Evolutionary conservation across 1,284 basidiomycete genomes (phyloP).

Genomic region (Fomitopsis betulina): DNA sequence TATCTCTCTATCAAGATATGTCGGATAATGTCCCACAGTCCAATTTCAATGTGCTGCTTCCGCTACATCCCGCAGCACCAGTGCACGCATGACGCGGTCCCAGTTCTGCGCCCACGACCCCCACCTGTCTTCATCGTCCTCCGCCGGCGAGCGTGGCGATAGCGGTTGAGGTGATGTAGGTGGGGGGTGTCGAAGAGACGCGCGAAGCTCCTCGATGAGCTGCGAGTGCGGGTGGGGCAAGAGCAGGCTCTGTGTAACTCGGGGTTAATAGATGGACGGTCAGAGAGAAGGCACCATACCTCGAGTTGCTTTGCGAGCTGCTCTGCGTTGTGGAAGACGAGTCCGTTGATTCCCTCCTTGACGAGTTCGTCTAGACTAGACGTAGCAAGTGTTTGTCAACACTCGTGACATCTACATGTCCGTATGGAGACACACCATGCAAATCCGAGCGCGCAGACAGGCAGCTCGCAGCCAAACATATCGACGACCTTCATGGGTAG

Average conservation of each 20-base stretch:
- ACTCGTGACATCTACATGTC: not conserved
- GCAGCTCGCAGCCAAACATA: conserved; percentile 96
- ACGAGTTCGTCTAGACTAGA: conserved; percentile 84
- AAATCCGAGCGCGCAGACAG: conserved; percentile 90
- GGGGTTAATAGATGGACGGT: not conserved
- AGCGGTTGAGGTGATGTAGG: conserved; percentile 3
- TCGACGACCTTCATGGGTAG: conserved; percentile 99
- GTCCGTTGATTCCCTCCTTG: conserved; percentile 77
- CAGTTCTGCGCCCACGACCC: conserved; percentile 84
- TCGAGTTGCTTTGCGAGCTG: conserved; percentile 74
- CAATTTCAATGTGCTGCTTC: not conserved
- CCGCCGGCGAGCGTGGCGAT: conserved; percentile 5
- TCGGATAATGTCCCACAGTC: not conserved
- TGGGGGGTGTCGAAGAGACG: conserved; percentile 30
- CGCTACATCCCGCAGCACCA: conserved; percentile 49
- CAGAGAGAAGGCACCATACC: conserved; percentile 37
- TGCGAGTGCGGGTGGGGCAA: conserved; percentile 54
- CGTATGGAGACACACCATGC: conserved; percentile 51
- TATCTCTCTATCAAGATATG: too few relatives aligned
- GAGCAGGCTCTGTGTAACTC: conserved; percentile 36
- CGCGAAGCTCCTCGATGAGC: conserved; percentile 44
- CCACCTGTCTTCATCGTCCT: conserved; percentile 51
- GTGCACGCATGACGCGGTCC: conserved; percentile 61
- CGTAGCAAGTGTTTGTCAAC: not conserved
- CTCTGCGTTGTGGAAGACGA: conserved; percentile 66